These are phyloP conservation scores for Tremellales sp. DNA, from an alignment of 1,284 basidiomycete genomes.

Conservation along the genomic window DNA sequence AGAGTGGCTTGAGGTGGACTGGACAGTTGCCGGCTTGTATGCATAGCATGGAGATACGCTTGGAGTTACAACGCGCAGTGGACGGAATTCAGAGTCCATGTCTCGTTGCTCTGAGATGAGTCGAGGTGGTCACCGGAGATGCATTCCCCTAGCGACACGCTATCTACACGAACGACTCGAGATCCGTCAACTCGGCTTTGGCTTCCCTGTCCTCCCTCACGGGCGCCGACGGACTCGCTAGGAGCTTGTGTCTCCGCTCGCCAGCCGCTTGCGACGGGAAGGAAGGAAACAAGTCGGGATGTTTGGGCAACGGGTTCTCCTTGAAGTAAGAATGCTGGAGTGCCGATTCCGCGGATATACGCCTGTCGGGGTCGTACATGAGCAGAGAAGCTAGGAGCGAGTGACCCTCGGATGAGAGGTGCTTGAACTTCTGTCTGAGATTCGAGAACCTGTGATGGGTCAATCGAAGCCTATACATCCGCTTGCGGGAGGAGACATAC, in stretches of 20 bases:
- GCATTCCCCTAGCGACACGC: too few relatives aligned
- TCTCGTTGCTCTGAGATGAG: too few relatives aligned
- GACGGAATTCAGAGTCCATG: too few relatives aligned
- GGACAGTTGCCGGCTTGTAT: background rate
- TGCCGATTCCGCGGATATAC: conserved; percentile 84
- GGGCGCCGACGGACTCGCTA: conserved; percentile 43
- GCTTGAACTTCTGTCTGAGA: conserved; percentile 60
- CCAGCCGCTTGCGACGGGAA: conserved; percentile 97
- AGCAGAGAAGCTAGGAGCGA: conserved; percentile 79
- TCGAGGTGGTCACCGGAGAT: too few relatives aligned
- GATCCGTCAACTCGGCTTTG: conserved; percentile 31
- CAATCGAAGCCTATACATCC: conserved; percentile 6
- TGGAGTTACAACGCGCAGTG: too few relatives aligned
- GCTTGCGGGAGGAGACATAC: conserved; percentile 20
- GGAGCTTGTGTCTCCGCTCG: conserved; percentile 56
- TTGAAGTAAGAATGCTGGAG: conserved; percentile 86
- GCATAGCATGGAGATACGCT: background rate
- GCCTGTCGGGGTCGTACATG: conserved; percentile 78
- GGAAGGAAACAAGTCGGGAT: conserved; percentile 93
- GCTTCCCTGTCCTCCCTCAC: conserved; percentile 19
- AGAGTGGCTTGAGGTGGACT: conserved; percentile 32
- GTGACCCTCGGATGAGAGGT: conserved; percentile 75
- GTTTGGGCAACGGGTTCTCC: conserved; percentile 90
- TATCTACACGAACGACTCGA: conserved; percentile 43
- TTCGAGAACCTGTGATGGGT: conserved; percentile 47